Conservation (phyloP, 75 land plant genomes). For the Cryptomeria japonica region DNA sequence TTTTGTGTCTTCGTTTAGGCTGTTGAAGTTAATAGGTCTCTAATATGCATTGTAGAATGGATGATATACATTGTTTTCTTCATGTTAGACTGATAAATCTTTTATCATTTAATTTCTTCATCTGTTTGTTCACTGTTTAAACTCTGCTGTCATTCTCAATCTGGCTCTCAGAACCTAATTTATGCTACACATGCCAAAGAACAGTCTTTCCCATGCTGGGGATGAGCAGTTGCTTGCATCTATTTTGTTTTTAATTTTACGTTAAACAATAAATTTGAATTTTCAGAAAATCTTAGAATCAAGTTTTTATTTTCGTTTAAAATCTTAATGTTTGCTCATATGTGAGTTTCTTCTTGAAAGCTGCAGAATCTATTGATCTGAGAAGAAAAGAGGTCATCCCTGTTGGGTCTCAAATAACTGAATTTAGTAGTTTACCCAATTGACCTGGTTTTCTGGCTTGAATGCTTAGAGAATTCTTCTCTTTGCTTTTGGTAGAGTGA, state of each 20-base stretch:
- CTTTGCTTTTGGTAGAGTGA: neutral
- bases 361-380: too few relatives aligned
- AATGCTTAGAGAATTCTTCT: neutral
- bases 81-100: neutral
- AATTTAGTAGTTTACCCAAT: neutral
- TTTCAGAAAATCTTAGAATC: too few relatives aligned
- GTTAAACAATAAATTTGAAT: too few relatives aligned
- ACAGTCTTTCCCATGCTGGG: neutral
- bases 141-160: neutral
- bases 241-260: too few relatives aligned
- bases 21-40: conserved; percentile 1
- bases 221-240: too few relatives aligned
- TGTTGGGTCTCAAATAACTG: too few relatives aligned
- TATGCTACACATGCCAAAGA: neutral
- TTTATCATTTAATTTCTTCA: neutral
- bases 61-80: neutral
- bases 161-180: neutral
- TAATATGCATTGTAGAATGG: neutral
- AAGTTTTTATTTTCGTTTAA: too few relatives aligned
- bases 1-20: conserved; percentile 1
- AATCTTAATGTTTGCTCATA: too few relatives aligned
- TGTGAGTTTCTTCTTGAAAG: neutral
- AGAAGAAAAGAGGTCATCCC: too few relatives aligned
- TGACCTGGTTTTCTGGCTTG: neutral
- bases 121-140: neutral